These are phyloP conservation scores for Trichoderma parareesei DNA, from an alignment of 495 filamentous ascomycete species.

Conservation along the genomic window DNA sequence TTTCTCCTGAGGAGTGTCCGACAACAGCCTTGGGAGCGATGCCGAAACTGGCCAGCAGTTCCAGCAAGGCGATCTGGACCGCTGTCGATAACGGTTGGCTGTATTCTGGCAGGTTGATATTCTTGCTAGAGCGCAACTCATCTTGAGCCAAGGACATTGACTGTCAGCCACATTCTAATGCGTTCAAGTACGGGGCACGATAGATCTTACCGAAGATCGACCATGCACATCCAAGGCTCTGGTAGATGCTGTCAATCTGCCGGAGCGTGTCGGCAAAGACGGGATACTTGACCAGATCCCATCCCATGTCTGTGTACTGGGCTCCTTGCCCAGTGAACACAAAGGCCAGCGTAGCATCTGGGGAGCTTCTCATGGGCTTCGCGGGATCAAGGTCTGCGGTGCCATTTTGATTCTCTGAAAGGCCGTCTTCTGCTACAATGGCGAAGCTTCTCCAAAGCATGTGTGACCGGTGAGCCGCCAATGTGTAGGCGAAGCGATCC, in stretches of 20 bases:
- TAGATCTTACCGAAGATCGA: slow-evolving; percentile 20
- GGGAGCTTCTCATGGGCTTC: slow-evolving; percentile 14
- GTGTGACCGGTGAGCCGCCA: slow-evolving; percentile 23
- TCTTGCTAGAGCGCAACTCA: slow-evolving; percentile 17
- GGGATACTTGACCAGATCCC: slow-evolving; percentile 28
- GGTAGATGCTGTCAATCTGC: slow-evolving; percentile 20
- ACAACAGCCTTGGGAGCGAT: slow-evolving; percentile 40
- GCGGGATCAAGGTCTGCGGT: slow-evolving; percentile 12
- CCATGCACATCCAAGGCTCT: slow-evolving; percentile 23
- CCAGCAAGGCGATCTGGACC: slow-evolving; percentile 43
- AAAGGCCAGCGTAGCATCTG: slow-evolving; percentile 21
- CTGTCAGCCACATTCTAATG: background rate
- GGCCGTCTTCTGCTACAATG: slow-evolving; percentile 10
- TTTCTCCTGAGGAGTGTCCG: slow-evolving; percentile 57
- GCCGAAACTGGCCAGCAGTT: slow-evolving; percentile 38
- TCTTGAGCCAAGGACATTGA: slow-evolving; percentile 5
- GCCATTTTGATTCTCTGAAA: background rate
- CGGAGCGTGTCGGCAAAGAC: slow-evolving; percentile 18
- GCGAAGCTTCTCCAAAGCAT: slow-evolving; percentile 23
- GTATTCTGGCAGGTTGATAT: slow-evolving; percentile 29
- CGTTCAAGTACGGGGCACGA: background rate
- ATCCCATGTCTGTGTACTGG: slow-evolving; percentile 44
- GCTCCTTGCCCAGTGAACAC: slow-evolving; percentile 37
- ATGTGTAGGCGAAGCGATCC: slow-evolving; percentile 23
- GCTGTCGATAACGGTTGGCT: slow-evolving; percentile 40